Evolutionary conservation across 345 rosid species (phyloP).

Genomic region (Boechera stricta): DNA sequence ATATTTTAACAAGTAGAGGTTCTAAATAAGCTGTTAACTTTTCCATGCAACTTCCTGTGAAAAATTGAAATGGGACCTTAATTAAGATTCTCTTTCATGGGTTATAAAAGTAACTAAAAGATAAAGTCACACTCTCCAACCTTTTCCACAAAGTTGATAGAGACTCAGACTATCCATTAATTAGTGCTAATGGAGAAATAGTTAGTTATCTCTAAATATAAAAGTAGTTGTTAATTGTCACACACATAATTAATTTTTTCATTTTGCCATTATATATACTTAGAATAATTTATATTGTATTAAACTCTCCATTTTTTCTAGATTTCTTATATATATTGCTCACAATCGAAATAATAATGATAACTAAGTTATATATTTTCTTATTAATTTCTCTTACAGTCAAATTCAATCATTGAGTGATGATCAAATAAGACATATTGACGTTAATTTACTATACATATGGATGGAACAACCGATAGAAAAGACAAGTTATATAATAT

Average conservation of each 20-base stretch:
- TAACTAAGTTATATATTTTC: neutral
- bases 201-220: slow-evolving; percentile 13
- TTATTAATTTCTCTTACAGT: neutral
- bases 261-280: neutral
- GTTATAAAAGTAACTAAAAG: slow-evolving; percentile 47
- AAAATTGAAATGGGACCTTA: slow-evolving; percentile 39
- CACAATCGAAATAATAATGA: neutral
- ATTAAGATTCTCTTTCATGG: slow-evolving; percentile 45
- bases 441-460: neutral
- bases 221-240: slow-evolving; percentile 11
- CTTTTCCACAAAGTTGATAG: slow-evolving; percentile 46
- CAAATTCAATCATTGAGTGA: neutral
- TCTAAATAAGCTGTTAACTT: slow-evolving; percentile 5
- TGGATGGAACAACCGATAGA: neutral
- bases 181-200: slow-evolving; percentile 17
- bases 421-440: slow-evolving; percentile 1
- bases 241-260: neutral
- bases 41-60: slow-evolving; percentile 33
- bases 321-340: neutral
- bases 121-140: slow-evolving; percentile 42
- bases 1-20: neutral
- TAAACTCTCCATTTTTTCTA: neutral
- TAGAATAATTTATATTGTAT: neutral
- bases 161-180: slow-evolving; percentile 26
- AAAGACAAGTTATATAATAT: slow-evolving; percentile 24